A percentile compares a stretch with the other conserved stretches of the same genome.
Conservation (phyloP, 1,284 basidiomycete genomes). For the Xerocomus nothofagi region DNA sequence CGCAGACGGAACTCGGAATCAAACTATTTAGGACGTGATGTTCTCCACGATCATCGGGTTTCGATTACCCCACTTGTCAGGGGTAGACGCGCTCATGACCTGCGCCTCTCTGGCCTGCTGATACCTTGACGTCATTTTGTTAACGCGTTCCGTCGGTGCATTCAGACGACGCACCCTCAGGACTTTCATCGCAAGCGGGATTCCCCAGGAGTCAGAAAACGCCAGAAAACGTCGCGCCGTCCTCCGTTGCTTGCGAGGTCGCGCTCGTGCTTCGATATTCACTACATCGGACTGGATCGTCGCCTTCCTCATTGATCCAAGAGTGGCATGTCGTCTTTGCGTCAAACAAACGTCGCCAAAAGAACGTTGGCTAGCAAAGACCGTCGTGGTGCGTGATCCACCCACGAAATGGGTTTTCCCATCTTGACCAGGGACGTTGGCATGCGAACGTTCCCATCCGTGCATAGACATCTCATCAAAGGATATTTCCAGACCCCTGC, state of each 20-base stretch:
- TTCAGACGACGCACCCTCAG: background rate
- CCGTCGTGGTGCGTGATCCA: slow-evolving; percentile 8
- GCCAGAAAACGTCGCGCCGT: slow-evolving; percentile 25
- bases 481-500: slow-evolving; percentile 25
- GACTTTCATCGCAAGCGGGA: background rate
- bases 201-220: slow-evolving; percentile 20
- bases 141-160: background rate
- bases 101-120: slow-evolving; percentile 7
- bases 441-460: slow-evolving; percentile 26
- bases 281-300: background rate
- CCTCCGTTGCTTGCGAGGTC: slow-evolving; percentile 30
- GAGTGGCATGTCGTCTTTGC: slow-evolving; percentile 22
- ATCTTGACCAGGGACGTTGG: background rate
- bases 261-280: slow-evolving; percentile 22
- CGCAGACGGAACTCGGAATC: background rate
- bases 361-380: background rate
- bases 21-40: slow-evolving; percentile 16
- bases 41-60: slow-evolving; percentile 1
- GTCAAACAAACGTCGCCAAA: background rate
- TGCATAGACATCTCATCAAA: slow-evolving; percentile 16
- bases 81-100: too few relatives aligned
- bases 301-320: slow-evolving; percentile 24
- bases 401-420: slow-evolving; percentile 15
- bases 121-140: slow-evolving; percentile 15
- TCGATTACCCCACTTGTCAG: background rate